Evolutionary conservation across 2,329 filamentous ascomycete species (phyloP).

Genomic region (Mollisia scopiformis): DNA sequence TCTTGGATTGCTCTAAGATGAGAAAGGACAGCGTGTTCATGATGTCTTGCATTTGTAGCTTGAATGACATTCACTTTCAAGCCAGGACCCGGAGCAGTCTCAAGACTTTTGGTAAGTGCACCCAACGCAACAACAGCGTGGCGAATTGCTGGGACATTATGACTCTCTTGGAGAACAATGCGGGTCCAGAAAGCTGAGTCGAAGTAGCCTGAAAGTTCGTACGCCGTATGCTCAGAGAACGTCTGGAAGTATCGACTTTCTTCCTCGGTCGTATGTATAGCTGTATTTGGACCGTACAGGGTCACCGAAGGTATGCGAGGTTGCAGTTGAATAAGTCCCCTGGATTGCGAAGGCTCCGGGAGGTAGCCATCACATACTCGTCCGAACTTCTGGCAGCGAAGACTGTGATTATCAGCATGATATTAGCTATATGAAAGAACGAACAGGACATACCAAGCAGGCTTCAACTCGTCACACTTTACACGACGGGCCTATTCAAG

Average conservation of each 20-base stretch:
- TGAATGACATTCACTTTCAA: slow-evolving; percentile 39
- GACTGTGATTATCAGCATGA: too few species aligned
- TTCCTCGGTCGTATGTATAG: slow-evolving; percentile 51
- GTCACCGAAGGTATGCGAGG: slow-evolving; percentile 34
- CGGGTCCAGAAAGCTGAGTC: slow-evolving; percentile 66
- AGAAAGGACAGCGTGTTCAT: slow-evolving; percentile 60
- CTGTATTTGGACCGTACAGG: slow-evolving; percentile 35
- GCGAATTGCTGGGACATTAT: slow-evolving; percentile 60
- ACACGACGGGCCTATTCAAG: too few species aligned
- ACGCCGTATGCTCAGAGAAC: slow-evolving; percentile 62
- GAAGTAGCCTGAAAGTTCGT: slow-evolving; percentile 67
- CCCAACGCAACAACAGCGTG: slow-evolving; percentile 70
- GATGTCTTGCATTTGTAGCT: slow-evolving; percentile 52
- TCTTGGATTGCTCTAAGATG: slow-evolving; percentile 60
- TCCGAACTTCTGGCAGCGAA: slow-evolving; percentile 62
- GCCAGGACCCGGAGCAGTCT: slow-evolving; percentile 38
- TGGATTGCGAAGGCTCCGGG: slow-evolving; percentile 19
- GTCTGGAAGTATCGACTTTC: slow-evolving; percentile 64
- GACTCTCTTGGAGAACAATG: slow-evolving; percentile 64
- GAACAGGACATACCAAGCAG: too few species aligned
- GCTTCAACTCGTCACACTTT: slow-evolving; percentile 68
- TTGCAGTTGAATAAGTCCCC: slow-evolving; percentile 26
- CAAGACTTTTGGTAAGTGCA: slow-evolving; percentile 66
- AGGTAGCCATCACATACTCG: slow-evolving; percentile 64
- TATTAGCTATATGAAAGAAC: too few species aligned